Evolutionary conservation across 495 filamentous ascomycete genomes (phyloP), one percentile per base, ranked within the genome.

Genomic region (Lasiosphaeris hirsuta): DNA sequence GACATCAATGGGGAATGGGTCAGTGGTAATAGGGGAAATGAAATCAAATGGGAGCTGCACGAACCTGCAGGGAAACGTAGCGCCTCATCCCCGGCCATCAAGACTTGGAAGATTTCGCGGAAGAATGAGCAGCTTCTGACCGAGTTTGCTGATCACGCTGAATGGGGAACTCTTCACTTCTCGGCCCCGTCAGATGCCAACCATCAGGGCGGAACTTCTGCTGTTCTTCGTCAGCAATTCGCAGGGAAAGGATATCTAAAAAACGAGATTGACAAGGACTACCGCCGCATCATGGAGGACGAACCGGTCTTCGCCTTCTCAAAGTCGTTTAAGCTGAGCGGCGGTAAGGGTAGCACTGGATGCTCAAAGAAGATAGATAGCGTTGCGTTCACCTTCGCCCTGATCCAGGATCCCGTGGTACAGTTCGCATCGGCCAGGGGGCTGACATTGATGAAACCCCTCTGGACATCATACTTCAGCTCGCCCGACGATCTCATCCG

Each of bases 1-100:
- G 93, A 97, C 66, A 60, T 94, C 30, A 92, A 96, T 65, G 93
- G 92, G 1, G 84, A 90, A 68, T 95, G 91, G 93, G 88, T 89
- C 41, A 93, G 86, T 62, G 90, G 89, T 9, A 82, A 92, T 54
- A 71, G 81, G 48, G 83, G 75, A 17, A 89, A 79, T 63, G 72
- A 79, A 47, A 86, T 96, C 42, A 77, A 78, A 41, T 96, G 90
- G 91, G 71, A 82, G 14, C 71, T 89, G 49, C 71, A 75, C 41
- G 63, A 78, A 48, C 52, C 78, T 13, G 44, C 51, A 0, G 41
- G 58, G 33, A 52, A 41, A 18, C 41, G 23, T 7, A 18, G 48
- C 11, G 58, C 51, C 14, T 42, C 57, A 3, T 44, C 43, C 2
- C 57, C 70, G 0, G 57, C 62, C 7, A 71, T 84, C 53, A 81